These are phyloP conservation scores for Flaveria floridana DNA, from an alignment of 140 eudicot genomes.

Conservation along the genomic window DNA sequence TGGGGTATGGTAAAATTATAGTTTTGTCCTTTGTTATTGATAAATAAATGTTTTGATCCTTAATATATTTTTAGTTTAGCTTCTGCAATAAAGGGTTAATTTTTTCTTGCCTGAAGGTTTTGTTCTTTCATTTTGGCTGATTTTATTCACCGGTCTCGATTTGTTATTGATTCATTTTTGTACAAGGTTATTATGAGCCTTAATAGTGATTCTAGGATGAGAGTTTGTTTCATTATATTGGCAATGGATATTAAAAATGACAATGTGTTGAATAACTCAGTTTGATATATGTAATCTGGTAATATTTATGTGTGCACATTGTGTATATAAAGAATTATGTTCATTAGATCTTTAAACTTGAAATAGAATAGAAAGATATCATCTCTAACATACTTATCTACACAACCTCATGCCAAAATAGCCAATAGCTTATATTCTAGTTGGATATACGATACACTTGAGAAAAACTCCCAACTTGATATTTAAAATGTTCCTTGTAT, in stretches of 20 bases:
- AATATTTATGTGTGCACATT: not conserved
- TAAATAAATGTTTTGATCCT: too few relatives aligned
- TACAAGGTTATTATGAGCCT: not conserved
- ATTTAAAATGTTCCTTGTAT: not conserved
- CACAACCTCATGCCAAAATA: not conserved
- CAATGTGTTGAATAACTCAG: not conserved
- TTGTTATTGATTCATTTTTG: too few relatives aligned
- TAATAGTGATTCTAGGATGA: constrained; percentile 2
- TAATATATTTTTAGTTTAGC: too few relatives aligned
- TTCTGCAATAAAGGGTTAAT: too few relatives aligned
- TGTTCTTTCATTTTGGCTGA: too few relatives aligned
- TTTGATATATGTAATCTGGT: not conserved
- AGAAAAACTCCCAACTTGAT: constrained; percentile 1
- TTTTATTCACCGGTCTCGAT: too few relatives aligned
- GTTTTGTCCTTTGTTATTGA: too few relatives aligned
- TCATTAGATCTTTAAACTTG: not conserved
- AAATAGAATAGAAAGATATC: not conserved
- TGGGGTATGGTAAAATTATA: too few relatives aligned
- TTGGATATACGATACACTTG: not conserved
- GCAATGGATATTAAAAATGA: not conserved
- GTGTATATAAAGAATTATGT: not conserved
- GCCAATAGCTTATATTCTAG: not conserved
- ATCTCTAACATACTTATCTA: not conserved
- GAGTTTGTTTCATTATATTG: not conserved
- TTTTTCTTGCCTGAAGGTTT: too few relatives aligned